Conservation (phyloP, 768 basidiomycete species). For the Russula dissimulans region DNA sequence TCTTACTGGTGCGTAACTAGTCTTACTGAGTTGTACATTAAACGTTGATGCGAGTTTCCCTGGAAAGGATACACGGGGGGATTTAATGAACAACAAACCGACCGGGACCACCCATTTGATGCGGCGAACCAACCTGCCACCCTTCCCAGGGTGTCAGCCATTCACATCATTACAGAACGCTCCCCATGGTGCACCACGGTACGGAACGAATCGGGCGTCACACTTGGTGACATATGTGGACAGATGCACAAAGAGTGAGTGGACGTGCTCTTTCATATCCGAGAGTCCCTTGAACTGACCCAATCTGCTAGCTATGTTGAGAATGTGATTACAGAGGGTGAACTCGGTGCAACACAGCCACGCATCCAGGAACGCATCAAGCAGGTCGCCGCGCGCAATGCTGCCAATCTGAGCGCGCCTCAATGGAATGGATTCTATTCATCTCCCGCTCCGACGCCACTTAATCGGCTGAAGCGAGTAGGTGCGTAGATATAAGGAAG, state of each 20-base stretch:
- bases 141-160: constrained; percentile 30
- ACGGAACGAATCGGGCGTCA: constrained; percentile 64
- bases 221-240: constrained; percentile 63
- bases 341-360: constrained; percentile 49
- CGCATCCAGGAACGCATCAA: constrained; percentile 67
- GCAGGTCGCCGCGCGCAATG: constrained; percentile 42
- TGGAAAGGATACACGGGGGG: constrained; percentile 48
- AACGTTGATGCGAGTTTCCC: neutral
- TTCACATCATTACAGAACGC: constrained; percentile 33
- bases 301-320: constrained; percentile 51
- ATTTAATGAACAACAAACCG: constrained; percentile 49
- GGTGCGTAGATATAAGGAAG: constrained; percentile 35
- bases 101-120: constrained; percentile 46
- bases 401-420: constrained; percentile 22
- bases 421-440: constrained; percentile 39
- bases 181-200: constrained; percentile 77
- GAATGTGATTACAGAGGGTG: constrained; percentile 53
- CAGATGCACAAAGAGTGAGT: constrained; percentile 70
- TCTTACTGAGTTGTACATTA: neutral
- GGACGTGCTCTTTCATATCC: neutral
- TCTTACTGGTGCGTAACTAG: constrained; percentile 41
- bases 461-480: constrained; percentile 49
- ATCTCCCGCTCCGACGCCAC: constrained; percentile 33
- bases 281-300: neutral
- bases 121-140: constrained; percentile 33